Percentiles rank a stretch among this genome's conserved stretches.
phyloP scores from a whole-genome alignment of 2,329 filamentous ascomycete species.

The Pestalotiopsis sp. region DNA sequence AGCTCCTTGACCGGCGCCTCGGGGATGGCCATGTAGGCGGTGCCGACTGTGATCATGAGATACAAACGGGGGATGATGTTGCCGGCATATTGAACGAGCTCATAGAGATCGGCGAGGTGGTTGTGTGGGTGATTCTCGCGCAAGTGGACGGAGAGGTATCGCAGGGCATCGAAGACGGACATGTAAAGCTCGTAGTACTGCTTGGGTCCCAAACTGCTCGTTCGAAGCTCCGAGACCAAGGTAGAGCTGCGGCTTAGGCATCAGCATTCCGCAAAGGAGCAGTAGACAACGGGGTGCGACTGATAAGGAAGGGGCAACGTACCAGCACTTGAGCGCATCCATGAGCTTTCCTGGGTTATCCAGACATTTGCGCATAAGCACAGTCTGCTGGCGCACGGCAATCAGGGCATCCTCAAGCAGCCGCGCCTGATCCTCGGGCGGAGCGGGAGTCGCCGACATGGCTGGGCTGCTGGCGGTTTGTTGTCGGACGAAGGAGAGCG shows the following conservation, averaged over 20 bases:
- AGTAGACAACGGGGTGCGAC: not conserved
- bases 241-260: slow-evolving; percentile 71
- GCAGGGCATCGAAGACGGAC: slow-evolving; percentile 96
- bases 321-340: slow-evolving; percentile 99
- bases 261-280: slow-evolving; percentile 12
- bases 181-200: slow-evolving; percentile 99
- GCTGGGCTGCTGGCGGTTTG: not conserved
- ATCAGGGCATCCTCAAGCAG: slow-evolving; percentile 96
- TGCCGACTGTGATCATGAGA: slow-evolving; percentile 98
- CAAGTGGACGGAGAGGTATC: slow-evolving; percentile 93
- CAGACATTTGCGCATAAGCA: slow-evolving; percentile 95
- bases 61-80: slow-evolving; percentile 97
- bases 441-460: slow-evolving; percentile 57
- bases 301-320: slow-evolving; percentile 41
- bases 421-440: slow-evolving; percentile 81
- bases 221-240: slow-evolving; percentile 96
- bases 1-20: slow-evolving; percentile 99
- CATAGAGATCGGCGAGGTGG: slow-evolving; percentile 96
- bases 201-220: slow-evolving; percentile 95
- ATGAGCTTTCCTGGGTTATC: slow-evolving; percentile 98
- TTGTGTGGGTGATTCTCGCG: slow-evolving; percentile 97
- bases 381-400: slow-evolving; percentile 95
- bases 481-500: not conserved
- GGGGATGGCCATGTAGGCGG: slow-evolving; percentile 97
- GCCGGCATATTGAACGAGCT: slow-evolving; percentile 95